Base-by-base conservation (phyloP, 2,329 filamentous ascomycete genomes). In the Beauveria australis region DNA sequence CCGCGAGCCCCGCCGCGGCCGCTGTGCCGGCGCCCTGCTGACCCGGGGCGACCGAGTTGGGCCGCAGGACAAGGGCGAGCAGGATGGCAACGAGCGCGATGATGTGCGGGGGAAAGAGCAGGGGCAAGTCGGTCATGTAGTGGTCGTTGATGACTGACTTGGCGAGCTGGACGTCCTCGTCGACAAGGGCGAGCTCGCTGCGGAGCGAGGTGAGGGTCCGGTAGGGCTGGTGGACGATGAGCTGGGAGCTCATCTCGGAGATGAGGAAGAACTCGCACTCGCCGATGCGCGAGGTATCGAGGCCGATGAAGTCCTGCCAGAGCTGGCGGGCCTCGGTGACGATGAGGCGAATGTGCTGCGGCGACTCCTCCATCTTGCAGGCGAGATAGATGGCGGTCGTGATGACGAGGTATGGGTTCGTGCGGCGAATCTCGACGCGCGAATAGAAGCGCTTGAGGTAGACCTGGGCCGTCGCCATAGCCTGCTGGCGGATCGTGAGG, bases 361-460 rank as follows among this genome's bases (percentile, higher is more conserved):
- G 94, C 55, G 88, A 92, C 74, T 99, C 94, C 73, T 99, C 94
- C 85, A 96, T 96, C 76, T 99, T 99, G 78, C 92, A 96, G 22
- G 94, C 92, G 41, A 99, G 80, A 73, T 99, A 99, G 63, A 97
- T 82, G 5, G 93, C 90, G 1, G 94, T 97, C n/a, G 92, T 88
- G 65, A 96, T 83, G 62, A 97, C 86, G 41, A 97, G 85, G 71
- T 96, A 96, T 4, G 93, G 92, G 68, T 97, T 99, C 53, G 92
- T 96, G 64, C 88, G 86, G 61, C 93, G 88, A 65, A 97, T 92
- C 70, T 96, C 92, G 67, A 96, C 89, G 67, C 89, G 91, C 51
- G 86, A 86, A 74, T 96, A 97, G 79, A 96, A 97, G 62, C 94
- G 86, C 69, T 95, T 93, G 67, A 97, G 83, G 75, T 97, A 99